phyloP scores from a whole-genome alignment of 2,329 filamentous ascomycete genomes.

The Chaetomiaceae sp. region DNA sequence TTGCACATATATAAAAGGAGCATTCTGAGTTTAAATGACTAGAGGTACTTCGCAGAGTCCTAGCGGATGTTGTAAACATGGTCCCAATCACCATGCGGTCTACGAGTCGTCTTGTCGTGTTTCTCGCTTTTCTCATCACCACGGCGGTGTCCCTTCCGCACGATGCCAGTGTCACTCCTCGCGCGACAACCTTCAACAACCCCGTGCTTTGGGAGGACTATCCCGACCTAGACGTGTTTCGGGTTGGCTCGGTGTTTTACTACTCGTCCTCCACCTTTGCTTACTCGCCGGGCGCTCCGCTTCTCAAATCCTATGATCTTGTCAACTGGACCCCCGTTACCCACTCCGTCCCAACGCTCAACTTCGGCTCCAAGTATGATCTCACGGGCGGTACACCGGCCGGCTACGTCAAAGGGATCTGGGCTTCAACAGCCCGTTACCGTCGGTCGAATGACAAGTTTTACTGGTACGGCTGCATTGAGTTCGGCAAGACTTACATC shows the following conservation, averaged over 20 bases:
- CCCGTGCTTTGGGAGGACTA: slow-evolving; percentile 53
- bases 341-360: slow-evolving; percentile 42
- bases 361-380: slow-evolving; percentile 47
- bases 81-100: background rate
- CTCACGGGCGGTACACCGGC: slow-evolving; percentile 36
- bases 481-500: slow-evolving; percentile 46
- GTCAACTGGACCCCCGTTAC: slow-evolving; percentile 47
- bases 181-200: slow-evolving; percentile 38
- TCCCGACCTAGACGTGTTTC: slow-evolving; percentile 52
- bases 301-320: slow-evolving; percentile 53
- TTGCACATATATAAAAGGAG: no score
- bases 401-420: slow-evolving; percentile 52
- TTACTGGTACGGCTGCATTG: slow-evolving; percentile 56
- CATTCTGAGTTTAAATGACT: no score
- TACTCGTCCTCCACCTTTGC: slow-evolving; percentile 56
- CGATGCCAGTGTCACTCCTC: background rate
- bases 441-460: slow-evolving; percentile 44
- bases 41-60: no score
- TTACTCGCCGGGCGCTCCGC: slow-evolving; percentile 53
- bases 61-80: no score
- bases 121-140: background rate
- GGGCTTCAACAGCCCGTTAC: slow-evolving; percentile 52
- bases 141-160: background rate
- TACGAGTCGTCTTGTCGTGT: background rate
- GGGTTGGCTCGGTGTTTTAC: slow-evolving; percentile 45